Evolutionary conservation across 345 rosid genomes (phyloP), one percentile per base, ranked within the genome.

Genomic region (Dimocarpus longan): DNA sequence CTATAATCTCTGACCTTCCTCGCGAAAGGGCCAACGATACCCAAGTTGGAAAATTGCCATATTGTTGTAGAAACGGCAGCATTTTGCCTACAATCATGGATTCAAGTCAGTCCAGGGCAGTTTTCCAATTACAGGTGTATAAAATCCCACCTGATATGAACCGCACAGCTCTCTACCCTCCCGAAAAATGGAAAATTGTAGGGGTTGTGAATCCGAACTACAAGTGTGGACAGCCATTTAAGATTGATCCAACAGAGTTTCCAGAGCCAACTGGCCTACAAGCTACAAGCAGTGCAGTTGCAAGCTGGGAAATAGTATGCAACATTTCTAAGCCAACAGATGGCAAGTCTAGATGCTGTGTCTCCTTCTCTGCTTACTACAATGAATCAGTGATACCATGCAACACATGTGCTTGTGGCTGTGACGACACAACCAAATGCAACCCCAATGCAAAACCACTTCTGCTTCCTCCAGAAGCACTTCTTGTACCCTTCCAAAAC

Each of bases 261-360:
- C 86, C 85, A 5, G 87, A 84, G 40, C 70, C 88, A 6, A 69
- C 37, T 32, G 92, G 92, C 0, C 81, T 89, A 21, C 80, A 86
- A 50, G 83, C 91, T 0, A 13, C 19, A 32, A 82, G 60, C 11
- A 0, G 71, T 16, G 90, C 91, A 22, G 28, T 91, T 9, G 86
- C 88, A 0, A 89, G 88, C 69, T 91, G 90, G 91, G 92, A 89
- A 77, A 79, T 89, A 13, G 86, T 84, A 6, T 91, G 91, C 87
- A 91, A 89, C 83, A 83, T 87, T 69, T 80, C 89, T 10, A 75
- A 28, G 54, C 82, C 87, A 10, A 71, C 62, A 2, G 8, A 82
- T 21, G 64, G 74, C 37, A 84, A 66, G 0, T 84, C 87, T 0
- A 83, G 77, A 78, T 88, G 94, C 32, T 91, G 92, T 1, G 94